Conservation (phyloP, 352 stramenopile species). For the Phytophthora parvispora region DNA sequence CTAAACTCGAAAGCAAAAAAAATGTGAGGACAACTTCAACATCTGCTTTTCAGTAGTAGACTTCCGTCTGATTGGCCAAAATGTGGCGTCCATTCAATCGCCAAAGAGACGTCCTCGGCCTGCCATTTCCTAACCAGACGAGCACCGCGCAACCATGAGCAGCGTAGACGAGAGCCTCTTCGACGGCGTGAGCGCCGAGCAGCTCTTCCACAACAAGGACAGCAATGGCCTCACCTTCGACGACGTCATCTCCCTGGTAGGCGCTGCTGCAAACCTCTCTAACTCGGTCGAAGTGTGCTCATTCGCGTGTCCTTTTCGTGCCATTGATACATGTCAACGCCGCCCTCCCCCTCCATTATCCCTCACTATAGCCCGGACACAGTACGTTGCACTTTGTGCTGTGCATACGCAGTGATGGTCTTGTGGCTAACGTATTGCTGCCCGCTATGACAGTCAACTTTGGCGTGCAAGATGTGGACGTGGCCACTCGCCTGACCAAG, state of each 20-base stretch:
- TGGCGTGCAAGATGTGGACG: conserved; percentile 93
- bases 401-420: neutral
- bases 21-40: conserved; percentile 22
- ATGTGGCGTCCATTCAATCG: conserved; percentile 10
- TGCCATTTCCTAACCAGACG: conserved; percentile 12
- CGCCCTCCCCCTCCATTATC: neutral
- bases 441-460: conserved; percentile 86
- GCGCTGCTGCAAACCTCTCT: conserved; percentile 1
- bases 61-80: conserved; percentile 21
- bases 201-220: conserved; percentile 80
- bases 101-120: neutral
- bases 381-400: conserved; percentile 50
- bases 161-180: conserved; percentile 47
- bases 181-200: conserved; percentile 76
- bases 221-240: conserved; percentile 85
- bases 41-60: conserved; percentile 1
- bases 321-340: neutral
- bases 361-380: conserved; percentile 58
- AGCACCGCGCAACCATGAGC: conserved; percentile 12
- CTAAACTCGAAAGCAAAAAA: conserved; percentile 15
- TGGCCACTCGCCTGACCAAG: conserved; percentile 89
- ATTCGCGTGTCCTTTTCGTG: conserved; percentile 12
- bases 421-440: neutral
- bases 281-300: neutral
- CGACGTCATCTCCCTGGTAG: conserved; percentile 87